Evolutionary conservation across 1,284 basidiomycete genomes (phyloP), one percentile per base, ranked within the genome.

Genomic region (Puccinia triticina): DNA sequence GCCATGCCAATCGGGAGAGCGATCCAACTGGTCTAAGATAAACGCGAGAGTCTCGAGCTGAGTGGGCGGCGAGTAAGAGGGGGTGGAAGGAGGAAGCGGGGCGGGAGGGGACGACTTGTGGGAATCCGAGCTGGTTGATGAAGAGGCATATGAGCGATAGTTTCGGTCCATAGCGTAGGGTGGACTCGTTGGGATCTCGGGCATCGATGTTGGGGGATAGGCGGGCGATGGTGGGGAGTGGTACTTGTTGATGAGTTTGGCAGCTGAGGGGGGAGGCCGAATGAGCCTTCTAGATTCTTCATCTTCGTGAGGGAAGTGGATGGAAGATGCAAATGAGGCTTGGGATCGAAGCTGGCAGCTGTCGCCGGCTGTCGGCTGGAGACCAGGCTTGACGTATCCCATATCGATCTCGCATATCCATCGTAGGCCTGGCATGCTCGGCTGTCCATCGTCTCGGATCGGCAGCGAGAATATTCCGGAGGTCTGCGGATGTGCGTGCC

Each of bases 401-500:
- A 80, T 80, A n/a, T 80, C 67, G 32, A 80, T 55, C 23, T 80
- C 77, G 37, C 59, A 46, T 26, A 72, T 37, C 43, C 66, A 80
- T 26, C 77, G 29, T 61, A 80, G 40, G 34, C 77, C 77, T 23
- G 77, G 67, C 50, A 80, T 53, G 26, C 64, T 53, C 48, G 77
- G 57, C 69, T 71, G 8, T 16, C 57, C 43, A n/a, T 72, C 43
- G n/a, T 50, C n/a, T 23, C 18, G 50, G 29, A 72, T 71, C 18
- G 77, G 77, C 21, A 80, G 18, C n/a, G 50, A 72, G 67, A 80
- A 80, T 46, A 80, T 80, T 16, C 77, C 77, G 2, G 77, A 72
- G 16, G 69, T 32, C 34, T 80, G 66, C 16, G 77, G 67, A 72
- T 80, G 53, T 0, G 66, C 48, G 48, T 80, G 77, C 12, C 77